Evolutionary conservation across 768 basidiomycete genomes (phyloP), one percentile per base, ranked within the genome.

Genomic region (Tylopilus sp.): DNA sequence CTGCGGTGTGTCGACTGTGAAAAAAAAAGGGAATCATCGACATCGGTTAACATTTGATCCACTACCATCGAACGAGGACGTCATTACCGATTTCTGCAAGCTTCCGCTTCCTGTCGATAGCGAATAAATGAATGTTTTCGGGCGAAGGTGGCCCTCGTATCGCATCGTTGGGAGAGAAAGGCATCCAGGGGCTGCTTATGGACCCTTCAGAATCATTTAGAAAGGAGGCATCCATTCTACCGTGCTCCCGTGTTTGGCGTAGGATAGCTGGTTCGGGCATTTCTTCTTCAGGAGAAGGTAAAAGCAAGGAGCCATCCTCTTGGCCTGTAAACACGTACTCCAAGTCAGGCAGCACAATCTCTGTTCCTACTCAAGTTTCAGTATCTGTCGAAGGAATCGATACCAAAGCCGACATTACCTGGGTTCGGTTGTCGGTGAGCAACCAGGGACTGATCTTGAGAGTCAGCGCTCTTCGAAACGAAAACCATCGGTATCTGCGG

Each of bases 211-310:
- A 26, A n/a, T 4, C 48, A 4, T 46, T 42, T 28, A 33, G 4
- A 15, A 36, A 51, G 6, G 31, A 45, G 30, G 11, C 3, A 30
- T 53, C 44, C 9, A 51, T 35, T 51, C 30, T 47, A 18, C 55
- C 46, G 39, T 64, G 54, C 26, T 62, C 57, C 41, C 52, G 59
- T 17, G 57, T 51, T 30, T 59, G 59, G 28, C 52, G 51, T 22
- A 61, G 41, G 36, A 26, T 42, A 11, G 45, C 56, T 7, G 49
- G 53, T 18, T 45, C 59, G 40, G 22, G 43, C 2, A 10, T 21
- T 12, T 48, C 20, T 33, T 56, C 50, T 10, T 38, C 43, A 20
- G 40, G 26, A 25, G 51, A 50, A 28, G 50, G 33, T 8, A 42
- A 4, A n/a, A 52, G 52, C 40, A 57, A 56, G 3, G 53, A 30